Conservation (phyloP, 257 asterid genomes). For the Nicotiana obtusifolia region DNA sequence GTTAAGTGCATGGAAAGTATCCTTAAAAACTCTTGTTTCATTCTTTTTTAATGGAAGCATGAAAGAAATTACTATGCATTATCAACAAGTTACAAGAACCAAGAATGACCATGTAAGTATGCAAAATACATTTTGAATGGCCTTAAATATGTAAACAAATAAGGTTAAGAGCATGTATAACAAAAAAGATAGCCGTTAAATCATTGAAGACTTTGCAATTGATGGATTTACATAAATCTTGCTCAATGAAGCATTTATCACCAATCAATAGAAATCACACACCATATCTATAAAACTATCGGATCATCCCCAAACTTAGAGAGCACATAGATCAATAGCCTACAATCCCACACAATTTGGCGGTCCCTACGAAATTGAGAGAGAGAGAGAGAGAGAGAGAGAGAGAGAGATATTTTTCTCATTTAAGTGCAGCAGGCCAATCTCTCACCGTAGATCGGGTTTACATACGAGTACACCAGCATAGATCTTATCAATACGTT, state of each 20-base stretch:
- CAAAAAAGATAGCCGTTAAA: not conserved
- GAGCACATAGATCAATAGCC: conserved; percentile 1
- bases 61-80: no score
- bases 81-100: no score
- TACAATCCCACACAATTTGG: not conserved
- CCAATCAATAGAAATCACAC: not conserved
- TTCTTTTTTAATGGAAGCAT: no score
- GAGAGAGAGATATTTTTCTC: no score
- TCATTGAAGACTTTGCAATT: not conserved
- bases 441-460: not conserved
- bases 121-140: no score
- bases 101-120: no score
- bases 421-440: not conserved
- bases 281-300: not conserved
- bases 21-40: no score
- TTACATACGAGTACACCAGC: not conserved
- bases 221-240: not conserved
- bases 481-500: not conserved
- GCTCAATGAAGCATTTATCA: not conserved
- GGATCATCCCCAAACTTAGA: not conserved
- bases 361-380: not conserved
- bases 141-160: not conserved
- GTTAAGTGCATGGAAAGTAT: no score
- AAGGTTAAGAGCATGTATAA: not conserved
- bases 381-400: not conserved